Evolutionary conservation across 1,139 yeast genomes (phyloP), one percentile per base, ranked within the genome.

Genomic region (Hemisphaericaspora subhashii): DNA sequence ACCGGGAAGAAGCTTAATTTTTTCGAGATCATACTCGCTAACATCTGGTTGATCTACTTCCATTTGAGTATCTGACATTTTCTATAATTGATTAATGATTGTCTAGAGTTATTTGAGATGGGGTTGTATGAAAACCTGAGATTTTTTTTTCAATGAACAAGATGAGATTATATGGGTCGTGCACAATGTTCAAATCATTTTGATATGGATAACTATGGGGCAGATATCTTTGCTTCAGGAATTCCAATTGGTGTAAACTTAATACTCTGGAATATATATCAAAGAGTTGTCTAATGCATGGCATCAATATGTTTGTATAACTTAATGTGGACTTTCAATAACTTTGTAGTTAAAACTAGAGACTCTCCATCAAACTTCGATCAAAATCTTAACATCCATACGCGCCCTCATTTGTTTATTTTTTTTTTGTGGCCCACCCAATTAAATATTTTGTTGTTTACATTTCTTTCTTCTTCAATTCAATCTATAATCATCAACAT

Each of bases 1-100:
- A 17, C 97, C 96, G 11, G 98, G 95, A 33, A 92, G 74, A 61
- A 79, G 52, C 50, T 63, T 72, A 50, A 79, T 75, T 58, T 79
- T 77, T 35, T 77, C 80, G 31, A 60, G 48, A 46, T 76, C 81
- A 40, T 62, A 62, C 42, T 69, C 78, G 43, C 64, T 69, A 47
- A 66, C 74, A 34, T 53, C 53, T 36, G 30, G 32, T 11, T 35
- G 35, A 14, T 31, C 39, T 32, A 42, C 41, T 36, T 41, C 42
- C 34, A 43, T 38, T 36, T 15, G 24, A 14, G 29, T 35, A 18
- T 36, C 40, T 34, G 35, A 24, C 23, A 32, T 32, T 25, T 15
- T 15, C 8, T 27, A 6, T 15, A 27, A 25, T 25, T 25, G 30
- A 8, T 30, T 18, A 18, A 11, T 11, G 23, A 18, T 8, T 18